Conservation (phyloP, 768 basidiomycete species). For the Rubroboletus pulcherrimus region DNA sequence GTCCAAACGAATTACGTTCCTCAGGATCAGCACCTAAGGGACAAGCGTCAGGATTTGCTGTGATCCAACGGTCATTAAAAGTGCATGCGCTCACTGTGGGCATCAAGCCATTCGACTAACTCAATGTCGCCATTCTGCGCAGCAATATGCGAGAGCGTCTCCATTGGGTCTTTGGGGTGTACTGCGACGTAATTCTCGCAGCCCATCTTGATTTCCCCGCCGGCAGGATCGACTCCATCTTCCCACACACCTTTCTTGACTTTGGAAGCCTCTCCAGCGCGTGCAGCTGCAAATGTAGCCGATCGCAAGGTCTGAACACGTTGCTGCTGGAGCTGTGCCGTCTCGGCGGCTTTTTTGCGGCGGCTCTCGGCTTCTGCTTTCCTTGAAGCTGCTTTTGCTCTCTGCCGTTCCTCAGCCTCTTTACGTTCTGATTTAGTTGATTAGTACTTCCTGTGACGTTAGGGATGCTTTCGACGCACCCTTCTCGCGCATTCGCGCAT, state of each 20-base stretch:
- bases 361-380: constrained; percentile 51
- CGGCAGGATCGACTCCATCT: constrained; percentile 64
- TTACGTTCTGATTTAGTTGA: constrained; percentile 37
- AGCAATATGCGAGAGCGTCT: constrained; percentile 72
- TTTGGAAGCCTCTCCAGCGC: constrained; percentile 44
- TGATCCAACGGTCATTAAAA: constrained; percentile 22
- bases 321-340: constrained; percentile 43
- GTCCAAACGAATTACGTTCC: constrained; percentile 55
- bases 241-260: constrained; percentile 71
- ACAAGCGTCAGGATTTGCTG: constrained; percentile 17
- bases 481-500: constrained; percentile 46
- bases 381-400: constrained; percentile 49
- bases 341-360: constrained; percentile 46
- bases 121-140: constrained; percentile 50
- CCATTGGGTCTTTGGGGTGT: constrained; percentile 49
- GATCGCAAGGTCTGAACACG: constrained; percentile 56
- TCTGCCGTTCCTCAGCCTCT: constrained; percentile 56
- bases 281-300: constrained; percentile 61
- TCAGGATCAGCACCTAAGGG: constrained; percentile 65
- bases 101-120: constrained; percentile 65
- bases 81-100: constrained; percentile 52
- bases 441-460: constrained; percentile 12
- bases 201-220: constrained; percentile 61
- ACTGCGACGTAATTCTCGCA: constrained; percentile 48
- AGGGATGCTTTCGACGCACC: constrained; percentile 33